These are phyloP conservation scores for Pelargonium nanum DNA, from an alignment of 345 rosid genomes.

Conservation along the genomic window DNA sequence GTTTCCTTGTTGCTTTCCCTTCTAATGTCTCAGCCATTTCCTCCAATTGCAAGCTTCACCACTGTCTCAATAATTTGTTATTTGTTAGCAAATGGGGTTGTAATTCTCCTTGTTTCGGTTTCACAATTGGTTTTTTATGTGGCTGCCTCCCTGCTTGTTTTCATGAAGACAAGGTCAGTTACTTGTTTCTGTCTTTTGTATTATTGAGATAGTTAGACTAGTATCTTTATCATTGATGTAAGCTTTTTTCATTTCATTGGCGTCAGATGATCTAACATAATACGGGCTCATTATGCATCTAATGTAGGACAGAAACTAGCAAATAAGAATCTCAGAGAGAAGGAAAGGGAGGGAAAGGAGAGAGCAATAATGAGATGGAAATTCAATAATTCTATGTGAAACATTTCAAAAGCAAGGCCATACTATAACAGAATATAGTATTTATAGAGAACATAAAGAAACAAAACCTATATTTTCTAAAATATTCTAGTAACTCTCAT, in stretches of 20 bases:
- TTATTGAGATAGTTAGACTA: neutral
- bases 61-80: conserved; percentile 58
- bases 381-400: no score
- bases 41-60: conserved; percentile 59
- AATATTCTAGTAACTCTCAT: no score
- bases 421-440: no score
- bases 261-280: neutral
- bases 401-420: no score
- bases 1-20: conserved; percentile 47
- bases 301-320: no score
- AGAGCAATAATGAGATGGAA: no score
- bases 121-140: conserved; percentile 63
- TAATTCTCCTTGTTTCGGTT: conserved; percentile 42
- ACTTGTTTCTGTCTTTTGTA: conserved; percentile 1
- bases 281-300: neutral
- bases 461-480: no score
- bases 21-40: conserved; percentile 54
- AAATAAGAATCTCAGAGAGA: no score
- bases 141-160: conserved; percentile 53
- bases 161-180: conserved; percentile 59
- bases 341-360: no score
- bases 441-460: no score
- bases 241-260: neutral
- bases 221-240: neutral
- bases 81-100: conserved; percentile 59